These are phyloP conservation scores for Falciphora oryzae DNA, from an alignment of 2,329 filamentous ascomycete species.

Conservation along the genomic window DNA sequence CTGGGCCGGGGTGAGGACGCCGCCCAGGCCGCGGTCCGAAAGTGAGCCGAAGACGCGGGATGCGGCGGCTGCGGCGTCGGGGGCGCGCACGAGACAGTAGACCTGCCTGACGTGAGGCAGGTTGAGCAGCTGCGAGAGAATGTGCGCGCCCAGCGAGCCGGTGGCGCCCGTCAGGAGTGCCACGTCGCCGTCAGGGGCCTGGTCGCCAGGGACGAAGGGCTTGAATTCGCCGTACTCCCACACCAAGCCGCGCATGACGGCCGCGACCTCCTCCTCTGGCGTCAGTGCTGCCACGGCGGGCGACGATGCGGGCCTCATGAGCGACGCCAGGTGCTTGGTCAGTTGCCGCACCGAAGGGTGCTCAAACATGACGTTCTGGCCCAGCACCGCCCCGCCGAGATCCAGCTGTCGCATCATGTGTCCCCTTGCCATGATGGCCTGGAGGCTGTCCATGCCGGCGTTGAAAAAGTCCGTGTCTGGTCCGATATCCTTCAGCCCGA, in stretches of 20 bases:
- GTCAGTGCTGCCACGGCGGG: conserved; percentile 24
- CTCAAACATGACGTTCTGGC: conserved; percentile 55
- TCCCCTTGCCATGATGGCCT: conserved; percentile 50
- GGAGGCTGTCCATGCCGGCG: conserved; percentile 51
- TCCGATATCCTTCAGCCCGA: conserved; percentile 21
- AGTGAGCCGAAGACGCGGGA: conserved; percentile 16
- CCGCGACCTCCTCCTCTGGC: conserved; percentile 25
- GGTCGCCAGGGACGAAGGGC: conserved; percentile 17
- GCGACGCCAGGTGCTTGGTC: conserved; percentile 35
- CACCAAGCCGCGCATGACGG: conserved; percentile 37
- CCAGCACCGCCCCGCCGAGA: conserved; percentile 38
- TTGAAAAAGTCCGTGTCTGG: conserved; percentile 52
- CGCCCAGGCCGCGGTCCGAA: conserved; percentile 9
- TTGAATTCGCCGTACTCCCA: conserved; percentile 33
- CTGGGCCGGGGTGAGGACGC: conserved; percentile 16
- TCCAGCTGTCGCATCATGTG: conserved; percentile 46
- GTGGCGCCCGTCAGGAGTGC: conserved; percentile 54
- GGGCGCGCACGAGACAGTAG: conserved; percentile 47
- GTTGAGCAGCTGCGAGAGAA: conserved; percentile 52
- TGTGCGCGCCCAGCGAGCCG: conserved; percentile 57
- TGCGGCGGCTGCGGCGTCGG: conserved; percentile 17
- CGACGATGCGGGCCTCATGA: conserved; percentile 29
- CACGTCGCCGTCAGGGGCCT: conserved; percentile 15
- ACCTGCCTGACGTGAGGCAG: conserved; percentile 48
- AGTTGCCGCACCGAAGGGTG: conserved; percentile 42